Conservation (phyloP, 2,329 filamentous ascomycete species). For the Aspergillus hiratsukae region DNA sequence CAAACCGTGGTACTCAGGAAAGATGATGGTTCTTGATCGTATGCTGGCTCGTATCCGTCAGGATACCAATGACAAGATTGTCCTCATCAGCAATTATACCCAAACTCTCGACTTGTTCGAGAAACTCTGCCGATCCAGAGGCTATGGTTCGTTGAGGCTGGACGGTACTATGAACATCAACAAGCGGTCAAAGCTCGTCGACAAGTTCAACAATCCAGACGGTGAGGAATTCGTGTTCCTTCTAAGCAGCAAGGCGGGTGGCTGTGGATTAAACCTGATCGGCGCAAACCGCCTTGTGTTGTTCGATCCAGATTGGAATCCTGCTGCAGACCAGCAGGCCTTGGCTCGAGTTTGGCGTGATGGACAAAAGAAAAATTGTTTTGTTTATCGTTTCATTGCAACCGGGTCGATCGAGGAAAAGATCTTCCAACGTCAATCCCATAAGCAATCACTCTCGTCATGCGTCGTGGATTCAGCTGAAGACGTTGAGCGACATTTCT, state of each 20-base stretch:
- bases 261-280: conserved; percentile 92
- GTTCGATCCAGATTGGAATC: conserved; percentile 98
- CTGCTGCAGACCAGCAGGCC: conserved; percentile 93
- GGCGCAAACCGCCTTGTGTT: conserved; percentile 91
- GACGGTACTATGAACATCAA: conserved; percentile 98
- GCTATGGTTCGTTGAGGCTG: conserved; percentile 80
- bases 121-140: conserved; percentile 75
- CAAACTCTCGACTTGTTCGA: conserved; percentile 94
- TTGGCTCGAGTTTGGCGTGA: conserved; percentile 97
- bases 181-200: conserved; percentile 94
- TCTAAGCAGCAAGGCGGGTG: conserved; percentile 93
- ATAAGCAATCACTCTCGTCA: conserved; percentile 94
- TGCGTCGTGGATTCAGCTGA: conserved; percentile 96
- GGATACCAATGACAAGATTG: conserved; percentile 98
- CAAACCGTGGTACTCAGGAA: conserved; percentile 94
- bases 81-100: conserved; percentile 97
- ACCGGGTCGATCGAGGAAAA: conserved; percentile 98
- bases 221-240: conserved; percentile 90
- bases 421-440: conserved; percentile 96
- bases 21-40: conserved; percentile 96
- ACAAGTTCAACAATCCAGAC: conserved; percentile 93
- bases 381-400: conserved; percentile 98
- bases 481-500: conserved; percentile 96
- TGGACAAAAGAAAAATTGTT: conserved; percentile 98
- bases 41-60: conserved; percentile 95